Evolutionary conservation across 2,329 filamentous ascomycete species (phyloP), one percentile per base, ranked within the genome.

Genomic region (Exophiala xenobiotica): DNA sequence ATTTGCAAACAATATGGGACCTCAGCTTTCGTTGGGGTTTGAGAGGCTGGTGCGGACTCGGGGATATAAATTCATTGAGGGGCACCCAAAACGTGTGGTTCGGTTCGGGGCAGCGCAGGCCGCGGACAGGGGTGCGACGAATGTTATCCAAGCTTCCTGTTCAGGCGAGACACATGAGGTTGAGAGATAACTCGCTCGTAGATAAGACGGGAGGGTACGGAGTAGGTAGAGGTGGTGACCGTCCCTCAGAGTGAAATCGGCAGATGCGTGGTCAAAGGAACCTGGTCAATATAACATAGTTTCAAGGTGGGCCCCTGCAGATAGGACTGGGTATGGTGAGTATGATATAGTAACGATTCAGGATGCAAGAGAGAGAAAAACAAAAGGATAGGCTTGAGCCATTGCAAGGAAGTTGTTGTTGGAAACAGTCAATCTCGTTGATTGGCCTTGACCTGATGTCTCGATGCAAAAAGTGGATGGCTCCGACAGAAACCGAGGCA

Each of bases 1-100:
- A 89, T 90, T 51, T 53, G 42, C n/a, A 31, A 18, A 18, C 6
- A 38, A 16, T 19, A 26, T 22, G 16, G 24, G 14, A 27, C 78
- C 89, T 4, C 38, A 23, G 6, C 23, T n/a, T 3, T 3, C 23
- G 38, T 12, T 22, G 8, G 19, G 18, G n/a, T 33, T 33, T 33
- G 29, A 14, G 19, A 24, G 8, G 14, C 19, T 20, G 38, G 12
- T 11, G 22, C 22, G 18, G 16, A 9, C 22, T 44, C 16, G 31
- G 26, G 31, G 16, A 27, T 18, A 38, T 47, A 47, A 38, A 38
- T 27, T 26, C 31, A 40, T 40, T 12, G 29, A 33, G 29, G 29
- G 29, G 29, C 18, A 33, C 18, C 11, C 3, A 14, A 3, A 12
- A 16, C 5, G 14, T 14, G 7, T 12, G 29, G n/a, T 6, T 16